Base-by-base conservation (phyloP, 2,329 filamentous ascomycete species). In the Nemania sp. region DNA sequence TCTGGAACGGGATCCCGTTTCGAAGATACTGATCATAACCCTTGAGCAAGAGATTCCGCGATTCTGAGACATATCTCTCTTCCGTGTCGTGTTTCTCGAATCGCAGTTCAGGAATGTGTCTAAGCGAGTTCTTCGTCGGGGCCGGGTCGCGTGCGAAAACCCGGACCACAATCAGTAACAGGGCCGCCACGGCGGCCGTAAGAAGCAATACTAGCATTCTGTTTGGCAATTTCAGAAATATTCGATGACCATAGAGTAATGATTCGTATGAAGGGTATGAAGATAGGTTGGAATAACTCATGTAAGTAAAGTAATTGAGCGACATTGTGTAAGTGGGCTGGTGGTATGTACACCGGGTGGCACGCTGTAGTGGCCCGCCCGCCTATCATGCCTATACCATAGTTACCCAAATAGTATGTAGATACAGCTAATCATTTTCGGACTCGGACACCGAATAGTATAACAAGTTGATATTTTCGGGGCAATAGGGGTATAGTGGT, bases 1-100 rank as follows among this genome's bases (percentile, higher is more conserved):
- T 54, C 22, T 46, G 39, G 30, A 59, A 59, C 12, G 56, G 56
- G 14, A 45, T 28, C 11, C 56, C 56, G 30, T 58, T 19, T 9
- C 33, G 48, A 5, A 52, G 39, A 26, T 58, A 54, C 26, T 55
- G 49, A 15, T 54, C 33, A n/a, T 54, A 54, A 5, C 33, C 33
- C 3, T 17, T n/a, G 20, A 37, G 33, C 17, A 37, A 20, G 33
- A 37, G 33, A 37, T 37, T 37, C 17, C 33, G 33, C 5, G 33
- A 37, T 19, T 37, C 33, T 17, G 33, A 37, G 8, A 19, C 33
- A 17, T 37, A 37, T 11, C 33, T 37, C 9, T 37, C 33, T 14
- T 15, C 46, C 52, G 46, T 40, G 17, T 54, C 34, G 24, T 50
- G 11, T 14, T 39, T 41, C 23, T 54, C 44, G 24, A 54, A 54